Evolutionary conservation across 1,139 yeast species (phyloP), one percentile per base, ranked within the genome.

Genomic region (Pichia sp.): DNA sequence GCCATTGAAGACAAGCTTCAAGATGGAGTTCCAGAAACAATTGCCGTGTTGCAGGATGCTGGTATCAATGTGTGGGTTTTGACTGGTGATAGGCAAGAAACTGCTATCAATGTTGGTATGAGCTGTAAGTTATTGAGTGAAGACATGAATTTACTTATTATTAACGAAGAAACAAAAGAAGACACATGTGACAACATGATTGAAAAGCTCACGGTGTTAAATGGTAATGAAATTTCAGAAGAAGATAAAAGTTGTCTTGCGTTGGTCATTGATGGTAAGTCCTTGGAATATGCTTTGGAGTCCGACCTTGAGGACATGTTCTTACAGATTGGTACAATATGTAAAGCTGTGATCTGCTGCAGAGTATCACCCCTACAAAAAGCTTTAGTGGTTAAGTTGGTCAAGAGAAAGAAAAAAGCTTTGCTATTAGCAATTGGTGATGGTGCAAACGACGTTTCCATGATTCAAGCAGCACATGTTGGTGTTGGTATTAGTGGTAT

Each of bases 81-180:
- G 40, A 93, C 99, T 9, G 99, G 99, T 49, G 99, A 93, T 57
- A 74, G 96, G 55, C 98, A 91, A 58, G 99, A 93, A 60, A 93
- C 99, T n/a, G 99, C 98, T 1, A 84, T 93, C 45, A 93, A 93
- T 56, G 91, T 93, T 56, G 99, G 98, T 45, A 87, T 91, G 96
- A 84, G 95, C 49, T 93, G 98, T 66, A 86, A 85, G 52, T 67
- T 93, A 36, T 64, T 93, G 34, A 81, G 94, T 56, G 98, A 93
- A 58, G 98, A 93, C 53, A 93, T 93, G 99, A 87, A 86, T 50
- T 63, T 93, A 45, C 67, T 93, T 50, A 78, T 91, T 41, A 78
- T 93, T 33, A 93, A 93, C 54, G 98, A 91, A 57, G 88, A 81
- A 27, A 71, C 74, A 2, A 79, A 78, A 46, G 85, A 75, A 27